Base-by-base conservation (phyloP, 345 rosid species). In the Anacardium occidentale region DNA sequence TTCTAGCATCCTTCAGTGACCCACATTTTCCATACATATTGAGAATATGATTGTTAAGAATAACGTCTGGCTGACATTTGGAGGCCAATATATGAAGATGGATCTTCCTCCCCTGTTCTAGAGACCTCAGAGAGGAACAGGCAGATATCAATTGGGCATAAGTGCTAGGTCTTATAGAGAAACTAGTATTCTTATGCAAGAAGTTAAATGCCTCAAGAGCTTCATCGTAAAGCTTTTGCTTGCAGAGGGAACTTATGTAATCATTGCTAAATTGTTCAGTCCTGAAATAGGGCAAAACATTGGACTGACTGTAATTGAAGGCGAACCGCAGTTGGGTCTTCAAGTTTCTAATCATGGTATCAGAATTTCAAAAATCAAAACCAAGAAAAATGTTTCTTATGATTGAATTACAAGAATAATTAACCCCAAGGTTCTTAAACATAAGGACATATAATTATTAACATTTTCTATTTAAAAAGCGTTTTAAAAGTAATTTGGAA, bases 21-120 rank as follows among this genome's bases (percentile, higher is more conserved):
- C 95, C 91, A 68, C 95, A 89, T 79, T 93, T 89, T 8, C 92
- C 90, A 17, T 88, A 89, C 97, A 91, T 87, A 55, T 86, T 85
- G 0, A 91, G 67, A 64, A 93, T 64, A 79, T 81, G 79, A 79
- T 91, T 85, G 58, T 82, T 68, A 40, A 75, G 84, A 79, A 91
- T 75, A 21, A 84, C 69, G 50, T 90, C 90, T 26, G 82, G 76
- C 65, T 64, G 66, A 62, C 78, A 78, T 12, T 76, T 71, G 53
- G 89, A 82, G 51, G 63, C 74, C 71, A 83, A 26, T 24, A 90
- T 84, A 62, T 85, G 88, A 78, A 77, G 68, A 57, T 90, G 94
- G 68, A 91, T 80, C 77, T 72, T 81, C 48, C 84, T 85, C 57
- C 94, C 97, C 20, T 79, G 71, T 44, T 79, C 63, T 60, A 85